phyloP scores from a whole-genome alignment of 179 eudicot genomes.

The Nepenthes alata region DNA sequence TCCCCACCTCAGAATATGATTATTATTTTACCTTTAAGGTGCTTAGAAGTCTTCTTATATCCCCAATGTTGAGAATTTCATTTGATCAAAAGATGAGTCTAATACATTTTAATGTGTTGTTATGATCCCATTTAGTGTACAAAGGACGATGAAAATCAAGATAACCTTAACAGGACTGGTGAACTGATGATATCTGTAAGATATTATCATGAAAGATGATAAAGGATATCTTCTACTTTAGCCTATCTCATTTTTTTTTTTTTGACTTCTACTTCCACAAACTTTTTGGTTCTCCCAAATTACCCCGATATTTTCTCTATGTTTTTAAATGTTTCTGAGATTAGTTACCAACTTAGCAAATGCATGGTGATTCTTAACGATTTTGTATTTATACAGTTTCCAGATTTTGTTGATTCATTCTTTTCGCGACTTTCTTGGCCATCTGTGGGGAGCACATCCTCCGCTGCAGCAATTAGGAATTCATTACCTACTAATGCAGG shows the following conservation, averaged over 20 bases:
- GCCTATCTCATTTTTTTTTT: background rate
- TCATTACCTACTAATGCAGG: constrained; percentile 34
- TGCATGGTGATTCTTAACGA: background rate
- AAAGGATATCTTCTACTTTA: no score
- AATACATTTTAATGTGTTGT: background rate
- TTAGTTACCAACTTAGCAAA: background rate
- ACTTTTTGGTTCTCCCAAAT: no score
- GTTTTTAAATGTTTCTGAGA: background rate
- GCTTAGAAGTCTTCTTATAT: no score
- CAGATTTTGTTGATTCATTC: constrained; percentile 57
- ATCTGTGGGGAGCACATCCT: constrained; percentile 40
- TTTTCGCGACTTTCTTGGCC: constrained; percentile 73
- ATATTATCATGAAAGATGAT: no score
- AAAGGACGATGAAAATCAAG: no score
- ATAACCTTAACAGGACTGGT: no score
- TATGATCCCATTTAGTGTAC: background rate
- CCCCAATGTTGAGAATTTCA: no score
- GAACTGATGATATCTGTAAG: no score
- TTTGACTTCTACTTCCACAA: background rate
- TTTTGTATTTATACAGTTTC: constrained; percentile 40
- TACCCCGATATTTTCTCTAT: background rate
- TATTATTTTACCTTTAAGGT: no score
- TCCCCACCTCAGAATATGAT: no score
- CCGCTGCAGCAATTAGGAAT: constrained; percentile 54
- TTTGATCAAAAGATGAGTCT: no score